Evolutionary conservation across 148 eudicot genomes (phyloP), one percentile per base, ranked within the genome.

Genomic region (Drosera capensis): DNA sequence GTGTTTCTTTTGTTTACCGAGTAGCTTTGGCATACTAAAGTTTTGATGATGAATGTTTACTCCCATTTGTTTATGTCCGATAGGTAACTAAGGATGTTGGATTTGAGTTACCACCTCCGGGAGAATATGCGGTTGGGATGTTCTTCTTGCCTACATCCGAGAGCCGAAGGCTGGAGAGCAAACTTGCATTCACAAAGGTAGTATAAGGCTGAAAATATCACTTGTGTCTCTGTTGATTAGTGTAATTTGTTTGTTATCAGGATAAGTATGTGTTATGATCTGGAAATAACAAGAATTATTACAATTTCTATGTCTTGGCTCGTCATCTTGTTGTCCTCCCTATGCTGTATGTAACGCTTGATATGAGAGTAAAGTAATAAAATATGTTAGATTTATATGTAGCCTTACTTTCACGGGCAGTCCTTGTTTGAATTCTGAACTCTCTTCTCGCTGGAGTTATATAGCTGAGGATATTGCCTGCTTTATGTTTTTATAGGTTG

Each of bases 81-180:
- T 65, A 92, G 99, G 95, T 73, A 39, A 73, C 79, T 23, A 79
- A 75, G 59, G 95, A 81, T 45, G 66, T 46, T 23, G 99, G 95
- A 11, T 85, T 92, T 58, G 77, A 76, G 70, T 60, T 92, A 53
- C 99, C 99, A 26, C 58, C 80, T 28, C 75, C 73, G 1, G 99
- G 86, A 15, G 53, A 79, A 55, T 92, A 92, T 49, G 99, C 99
- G 7, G 90, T 92, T 35, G 99, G 99, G 55, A 92, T 92, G 95
- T 92, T 92, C 57, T 92, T 81, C 80, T 66, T 92, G 88, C 95
- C 99, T 21, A 85, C 79, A n/a, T 79, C 82, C 1, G 74, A 57
- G 36, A 62, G 56, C 50, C 47, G 99, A 58, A 78, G 95, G 77
- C 90, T 76, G 28, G 86, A 85, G 56, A 85, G 99, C 87, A 92